Percentiles rank a stretch among this genome's conserved stretches.
Conservation (phyloP, 768 basidiomycete species). For the Hebeloma cylindrosporum region DNA sequence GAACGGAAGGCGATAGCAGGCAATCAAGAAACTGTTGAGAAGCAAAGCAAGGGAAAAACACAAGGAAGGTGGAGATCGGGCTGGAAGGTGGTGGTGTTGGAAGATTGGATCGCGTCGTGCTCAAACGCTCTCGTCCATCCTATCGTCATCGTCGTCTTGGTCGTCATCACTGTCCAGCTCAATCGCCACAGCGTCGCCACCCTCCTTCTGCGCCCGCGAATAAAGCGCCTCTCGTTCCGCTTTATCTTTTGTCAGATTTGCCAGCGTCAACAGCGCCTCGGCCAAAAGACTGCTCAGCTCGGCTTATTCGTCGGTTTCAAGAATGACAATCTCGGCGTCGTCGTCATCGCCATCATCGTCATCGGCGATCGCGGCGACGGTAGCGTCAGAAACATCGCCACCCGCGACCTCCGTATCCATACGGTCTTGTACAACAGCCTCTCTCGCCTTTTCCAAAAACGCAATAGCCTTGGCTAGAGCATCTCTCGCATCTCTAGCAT, state of each 20-base stretch:
- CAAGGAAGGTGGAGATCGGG: no score
- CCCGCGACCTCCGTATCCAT: constrained; percentile 10
- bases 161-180: constrained; percentile 8
- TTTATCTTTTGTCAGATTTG: constrained; percentile 54
- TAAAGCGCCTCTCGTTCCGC: constrained; percentile 52
- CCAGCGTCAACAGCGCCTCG: constrained; percentile 59
- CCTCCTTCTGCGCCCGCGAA: constrained; percentile 47
- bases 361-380: constrained; percentile 2
- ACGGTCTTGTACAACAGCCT: constrained; percentile 16
- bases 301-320: no score
- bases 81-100: no score
- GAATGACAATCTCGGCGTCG: constrained; percentile 5
- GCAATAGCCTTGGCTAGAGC: constrained; percentile 44
- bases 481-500: constrained; percentile 57
- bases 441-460: constrained; percentile 42
- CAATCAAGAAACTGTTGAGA: no score
- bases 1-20: no score
- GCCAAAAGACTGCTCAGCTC: constrained; percentile 41
- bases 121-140: constrained; percentile 10
- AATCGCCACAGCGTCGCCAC: constrained; percentile 8
- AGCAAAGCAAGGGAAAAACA: no score
- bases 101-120: no score
- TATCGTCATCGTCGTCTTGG: constrained; percentile 3
- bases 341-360: constrained; percentile 10
- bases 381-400: constrained; percentile 10